Evolutionary conservation across 139 green algal genomes (phyloP), one percentile per base, ranked within the genome.

Genomic region (Volvox africanus): DNA sequence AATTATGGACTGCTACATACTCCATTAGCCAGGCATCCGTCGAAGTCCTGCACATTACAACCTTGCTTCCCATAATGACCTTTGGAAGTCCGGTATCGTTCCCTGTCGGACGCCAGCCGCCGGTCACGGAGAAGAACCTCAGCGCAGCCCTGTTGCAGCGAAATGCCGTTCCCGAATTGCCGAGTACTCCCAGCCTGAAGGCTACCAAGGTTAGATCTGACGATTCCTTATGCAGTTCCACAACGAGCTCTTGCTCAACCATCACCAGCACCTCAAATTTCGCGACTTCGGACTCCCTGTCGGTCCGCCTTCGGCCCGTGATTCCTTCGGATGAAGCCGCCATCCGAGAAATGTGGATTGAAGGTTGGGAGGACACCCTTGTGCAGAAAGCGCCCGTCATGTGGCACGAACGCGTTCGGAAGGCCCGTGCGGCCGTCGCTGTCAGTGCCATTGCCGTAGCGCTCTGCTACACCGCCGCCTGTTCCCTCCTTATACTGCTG

Each of bases 351-450:
- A 71, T 86, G 2, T 86, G 80, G 80, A 28, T 86, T 28, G 80
- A 86, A 9, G 80, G 80, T 16, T 86, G 80, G 80, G 80, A 86
- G 80, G 80, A 21, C 35, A 86, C 80, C 13, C 80, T 86, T 1
- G 24, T 17, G 26, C 71, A 79, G 71, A 36, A 79, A n/a, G 71
- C 71, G 9, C 71, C 71, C 71, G 28, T 2, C 71, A 20, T 35
- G 28, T 79, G 71, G 71, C 26, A 30, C 71, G 28, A 79, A 18
- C 24, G 30, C 71, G 71, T 32, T 21, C 71, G 20, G 14, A 79
- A 33, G 26, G 71, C 71, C 71, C 71, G 71, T 30, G 14, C 9
- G 32, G 76, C 76, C 32, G 76, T 36, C 76, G 76, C 76, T 2
- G 76, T 61, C 76, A 55, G 50, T 1, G 76, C 13, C 32, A 19